Conservation (phyloP, 768 basidiomycete species). For the Antrodiella citrinella region DNA sequence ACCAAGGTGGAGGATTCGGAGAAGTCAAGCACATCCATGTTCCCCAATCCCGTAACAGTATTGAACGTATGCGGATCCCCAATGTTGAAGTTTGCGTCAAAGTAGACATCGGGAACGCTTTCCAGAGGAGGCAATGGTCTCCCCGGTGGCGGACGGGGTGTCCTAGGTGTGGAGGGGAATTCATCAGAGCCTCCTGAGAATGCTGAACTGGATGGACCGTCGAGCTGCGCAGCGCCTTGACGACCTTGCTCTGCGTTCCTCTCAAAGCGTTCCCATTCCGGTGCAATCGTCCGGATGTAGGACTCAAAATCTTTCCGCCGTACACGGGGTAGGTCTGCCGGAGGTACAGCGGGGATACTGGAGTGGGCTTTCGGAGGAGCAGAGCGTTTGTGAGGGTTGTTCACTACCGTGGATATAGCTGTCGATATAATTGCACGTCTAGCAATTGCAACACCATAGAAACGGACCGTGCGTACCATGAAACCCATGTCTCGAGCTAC, state of each 20-base stretch:
- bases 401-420: slow-evolving; percentile 93
- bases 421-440: neutral
- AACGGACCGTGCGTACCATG: slow-evolving; percentile 49
- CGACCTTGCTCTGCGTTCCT: slow-evolving; percentile 28
- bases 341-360: slow-evolving; percentile 58
- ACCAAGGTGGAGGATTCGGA: slow-evolving; percentile 56
- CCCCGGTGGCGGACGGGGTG: slow-evolving; percentile 24
- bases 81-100: slow-evolving; percentile 70
- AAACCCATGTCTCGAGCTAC: slow-evolving; percentile 78
- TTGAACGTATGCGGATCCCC: slow-evolving; percentile 72
- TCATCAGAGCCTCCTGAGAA: neutral
- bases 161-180: slow-evolving; percentile 17
- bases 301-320: slow-evolving; percentile 77
- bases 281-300: slow-evolving; percentile 62
- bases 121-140: slow-evolving; percentile 61
- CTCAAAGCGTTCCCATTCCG: slow-evolving; percentile 76
- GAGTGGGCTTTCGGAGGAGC: slow-evolving; percentile 88
- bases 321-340: slow-evolving; percentile 74
- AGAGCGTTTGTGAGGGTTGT: slow-evolving; percentile 78
- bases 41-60: slow-evolving; percentile 51
- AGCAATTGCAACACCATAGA: neutral
- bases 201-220: slow-evolving; percentile 9
- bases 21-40: slow-evolving; percentile 20
- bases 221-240: slow-evolving; percentile 25
- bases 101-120: slow-evolving; percentile 76